Evolutionary conservation across 2,329 filamentous ascomycete species (phyloP), one percentile per base, ranked within the genome.

Genomic region (Fusarium aywerte): DNA sequence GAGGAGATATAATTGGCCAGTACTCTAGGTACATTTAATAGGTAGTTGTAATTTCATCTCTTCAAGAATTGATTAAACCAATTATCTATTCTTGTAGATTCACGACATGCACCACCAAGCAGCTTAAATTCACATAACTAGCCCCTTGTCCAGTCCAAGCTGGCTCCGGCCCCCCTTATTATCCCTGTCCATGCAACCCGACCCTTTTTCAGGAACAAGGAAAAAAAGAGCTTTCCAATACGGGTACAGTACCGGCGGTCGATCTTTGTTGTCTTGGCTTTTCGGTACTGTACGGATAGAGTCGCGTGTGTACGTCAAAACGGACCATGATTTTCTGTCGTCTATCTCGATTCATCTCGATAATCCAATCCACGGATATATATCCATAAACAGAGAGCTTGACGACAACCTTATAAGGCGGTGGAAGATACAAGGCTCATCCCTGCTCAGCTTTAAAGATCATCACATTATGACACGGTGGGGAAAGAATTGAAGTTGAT

Each of bases 101-200:
- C 40, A 48, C 48, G 43, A 32, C 35, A 58, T 52, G 23, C 33
- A 52, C 43, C 36, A 39, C 27, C 43, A 43, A 66, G 35, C 33
- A 45, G 51, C 33, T 32, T 53, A 51, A 68, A 58, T 23, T 43
- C 40, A 29, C 25, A 29, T 43, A 9, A 18, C 40, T 20, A 49
- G 32, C 58, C 47, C 52, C 59, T 38, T 20, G 44, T 25, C 23
- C 21, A 62, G 65, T 66, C 36, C 11, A 57, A 54, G 45, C 20
- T 50, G 49, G 32, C 61, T 39, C 53, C 35, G 44, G 58, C 55
- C 65, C 65, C 67, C 65, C 62, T 65, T 68, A 54, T 25, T 43
- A 53, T 45, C 65, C 60, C 51, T 66, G 52, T 13, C 51, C 65
- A 65, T 57, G 55, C 43, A 44, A 11, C 54, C 65, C 48, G 36